Base-by-base conservation (phyloP, 345 rosid genomes). In the Chamaenerion angustifolium region DNA sequence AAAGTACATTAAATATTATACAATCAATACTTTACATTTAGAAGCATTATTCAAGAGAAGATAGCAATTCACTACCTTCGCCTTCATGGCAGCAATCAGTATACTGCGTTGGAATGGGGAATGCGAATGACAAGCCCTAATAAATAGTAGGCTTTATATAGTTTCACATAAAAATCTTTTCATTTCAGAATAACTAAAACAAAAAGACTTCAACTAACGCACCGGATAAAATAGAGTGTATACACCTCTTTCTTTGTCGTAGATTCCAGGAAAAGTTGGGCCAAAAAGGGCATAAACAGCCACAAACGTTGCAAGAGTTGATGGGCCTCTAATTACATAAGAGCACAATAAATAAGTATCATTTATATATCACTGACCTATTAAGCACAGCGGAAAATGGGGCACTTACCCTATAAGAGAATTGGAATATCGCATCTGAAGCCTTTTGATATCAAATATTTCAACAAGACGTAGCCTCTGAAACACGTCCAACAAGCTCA, bases 81-180 rank as follows among this genome's bases (percentile, higher is more conserved):
- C 95, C 67, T 40, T 74, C 88, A 49, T 80, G 89, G 65, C 76
- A 82, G 64, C 90, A 87, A 66, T 87, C 85, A 1, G 85, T 69
- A 61, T 84, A 92, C 71, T 87, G 96, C 62, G 74, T 63, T 1
- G 98, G 98, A 65, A 92, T 92, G 4, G 98, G 96, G 62, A 92
- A 92, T 52, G 94, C 88, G 59, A 92, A 92, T 13, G 98, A 92
- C n/a, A 92, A 62, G 12, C 98, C 98, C 98, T 92, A 56, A 60
- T 17, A 51, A 11, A 56, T 45, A 53, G 47, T 2, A 16, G 51
- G 2, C 25, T 41, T 8, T 35, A 16, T 16, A 49, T 37, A 9
- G 15, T 1, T 6, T 12, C 5, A 41, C 16, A 10, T 11, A 25
- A 21, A 44, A 48, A 43, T 25, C 40, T 10, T n/a, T 12, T 51